Base-by-base conservation (phyloP, 805 yeast species). In the Wickerhamiella azymoides region DNA sequence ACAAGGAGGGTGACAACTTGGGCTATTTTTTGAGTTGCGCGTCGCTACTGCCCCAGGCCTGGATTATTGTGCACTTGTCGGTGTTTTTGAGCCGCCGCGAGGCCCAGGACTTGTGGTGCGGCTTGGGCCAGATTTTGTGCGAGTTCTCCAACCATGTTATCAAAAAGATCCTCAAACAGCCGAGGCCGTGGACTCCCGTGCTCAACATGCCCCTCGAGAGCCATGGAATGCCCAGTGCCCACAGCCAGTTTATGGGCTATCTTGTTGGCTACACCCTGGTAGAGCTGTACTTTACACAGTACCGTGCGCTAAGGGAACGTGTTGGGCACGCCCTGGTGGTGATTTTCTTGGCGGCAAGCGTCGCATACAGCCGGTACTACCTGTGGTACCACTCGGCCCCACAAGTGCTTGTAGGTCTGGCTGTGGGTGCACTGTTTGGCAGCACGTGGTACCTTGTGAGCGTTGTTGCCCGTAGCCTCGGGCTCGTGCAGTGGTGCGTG, bases 191-290 rank as follows among this genome's bases (percentile, higher is more conserved):
- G 10, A 45, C 52, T 5, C 59, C 59, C 3, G 57, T 56, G 10
- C 33, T 41, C 3, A 56, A 56, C 21, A 53, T 56, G 56, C 58
- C 59, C n/a, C 61, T 58, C 2, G 58, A 81, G 51, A 78, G 81
- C 0, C 86, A 80, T 60, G 98, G 98, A 0, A 89, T 89, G 96
- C 98, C 98, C 0, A 78, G 88, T 45, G 96, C 98, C 1, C 98
- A 89, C 62, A 77, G 95, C 0, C 98, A 89, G 64, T 92, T 88
- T 62, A 82, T 89, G 86, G 93, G 94, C 2, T 92, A 77, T 59
- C 77, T 81, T 51, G 71, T 50, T 49, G 70, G 55, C 10, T 62
- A 66, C 43, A 49, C 63, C 7, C 43, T 54, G 14, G 39, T 62
- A 38, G 64, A 68, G 59, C 13, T 50, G 21, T 17, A 28, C 2